Percentiles rank a stretch among this genome's conserved stretches.
Evolutionary conservation across 306 rosid species (phyloP).

Genomic region (Potentilla sterilis): DNA sequence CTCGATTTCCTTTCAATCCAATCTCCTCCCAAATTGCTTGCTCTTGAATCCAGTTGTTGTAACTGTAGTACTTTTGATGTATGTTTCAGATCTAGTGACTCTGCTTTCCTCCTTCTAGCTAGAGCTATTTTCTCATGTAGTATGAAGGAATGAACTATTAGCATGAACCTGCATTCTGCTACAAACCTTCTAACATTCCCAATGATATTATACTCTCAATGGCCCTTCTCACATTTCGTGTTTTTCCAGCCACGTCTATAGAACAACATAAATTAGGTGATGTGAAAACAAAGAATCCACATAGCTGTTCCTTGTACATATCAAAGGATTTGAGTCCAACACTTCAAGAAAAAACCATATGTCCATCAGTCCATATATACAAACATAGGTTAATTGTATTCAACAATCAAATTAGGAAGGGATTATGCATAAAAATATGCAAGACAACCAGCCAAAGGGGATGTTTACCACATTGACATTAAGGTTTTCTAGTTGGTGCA

Average conservation of each 20-base stretch:
- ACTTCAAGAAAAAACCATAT: too few species aligned
- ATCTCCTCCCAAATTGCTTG: slow-evolving; percentile 17
- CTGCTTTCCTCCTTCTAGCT: too few species aligned
- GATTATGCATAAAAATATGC: too few species aligned
- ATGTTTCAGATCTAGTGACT: too few species aligned
- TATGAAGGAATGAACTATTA: background rate
- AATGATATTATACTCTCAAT: background rate
- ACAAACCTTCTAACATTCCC: too few species aligned
- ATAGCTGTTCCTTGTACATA: too few species aligned
- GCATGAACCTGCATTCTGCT: background rate
- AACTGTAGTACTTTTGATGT: background rate
- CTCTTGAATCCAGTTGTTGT: slow-evolving; percentile 1
- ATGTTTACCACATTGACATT: background rate
- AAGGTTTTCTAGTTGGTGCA: background rate
- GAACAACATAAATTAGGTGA: background rate
- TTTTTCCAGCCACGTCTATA: background rate
- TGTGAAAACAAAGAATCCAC: too few species aligned
- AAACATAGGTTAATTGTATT: background rate
- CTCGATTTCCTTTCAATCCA: slow-evolving; percentile 2
- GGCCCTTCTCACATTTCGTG: background rate
- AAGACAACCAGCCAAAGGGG: background rate
- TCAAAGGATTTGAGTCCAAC: background rate
- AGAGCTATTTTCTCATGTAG: too few species aligned
- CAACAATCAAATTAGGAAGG: background rate
- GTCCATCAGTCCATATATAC: background rate